Evolutionary conservation across 1,139 yeast genomes (phyloP).

Genomic region (Nadsonia commutata): DNA sequence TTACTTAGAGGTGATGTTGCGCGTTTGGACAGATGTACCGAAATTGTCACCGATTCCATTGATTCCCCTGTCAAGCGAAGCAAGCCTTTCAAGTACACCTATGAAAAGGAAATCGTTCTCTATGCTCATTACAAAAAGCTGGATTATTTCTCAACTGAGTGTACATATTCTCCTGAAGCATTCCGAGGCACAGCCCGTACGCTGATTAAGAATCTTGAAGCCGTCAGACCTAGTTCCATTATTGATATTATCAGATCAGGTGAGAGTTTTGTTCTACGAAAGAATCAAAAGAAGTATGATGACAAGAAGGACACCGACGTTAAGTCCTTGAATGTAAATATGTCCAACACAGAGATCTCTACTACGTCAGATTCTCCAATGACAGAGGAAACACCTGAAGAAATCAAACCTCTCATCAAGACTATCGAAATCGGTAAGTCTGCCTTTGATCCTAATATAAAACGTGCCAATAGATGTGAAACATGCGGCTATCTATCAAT

Average conservation of each 20-base stretch:
- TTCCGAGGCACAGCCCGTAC: constrained; percentile 96
- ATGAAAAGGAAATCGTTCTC: constrained; percentile 92
- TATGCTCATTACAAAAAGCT: constrained; percentile 93
- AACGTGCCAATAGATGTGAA: constrained; percentile 36
- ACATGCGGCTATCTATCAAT: constrained; percentile 87
- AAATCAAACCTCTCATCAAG: not conserved
- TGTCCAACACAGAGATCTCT: not conserved
- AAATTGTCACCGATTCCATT: constrained; percentile 68
- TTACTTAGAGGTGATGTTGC: constrained; percentile 91
- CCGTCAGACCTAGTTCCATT: constrained; percentile 84
- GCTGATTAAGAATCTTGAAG: constrained; percentile 74
- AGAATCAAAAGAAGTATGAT: constrained; percentile 24
- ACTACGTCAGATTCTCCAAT: not conserved
- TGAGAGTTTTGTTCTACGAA: constrained; percentile 60
- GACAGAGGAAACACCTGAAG: not conserved
- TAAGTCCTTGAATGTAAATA: not conserved
- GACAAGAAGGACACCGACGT: not conserved
- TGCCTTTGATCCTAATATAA: constrained; percentile 8
- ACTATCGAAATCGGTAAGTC: not conserved
- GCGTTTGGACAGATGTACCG: constrained; percentile 78
- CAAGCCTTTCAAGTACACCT: constrained; percentile 89
- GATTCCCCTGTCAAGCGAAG: constrained; percentile 49
- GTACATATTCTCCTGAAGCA: constrained; percentile 97
- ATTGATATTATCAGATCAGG: constrained; percentile 92
- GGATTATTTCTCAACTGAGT: constrained; percentile 94